Evolutionary conservation across 371 early-diverging fungal species (phyloP), one percentile per base, ranked within the genome.

Genomic region (Circinella minor): DNA sequence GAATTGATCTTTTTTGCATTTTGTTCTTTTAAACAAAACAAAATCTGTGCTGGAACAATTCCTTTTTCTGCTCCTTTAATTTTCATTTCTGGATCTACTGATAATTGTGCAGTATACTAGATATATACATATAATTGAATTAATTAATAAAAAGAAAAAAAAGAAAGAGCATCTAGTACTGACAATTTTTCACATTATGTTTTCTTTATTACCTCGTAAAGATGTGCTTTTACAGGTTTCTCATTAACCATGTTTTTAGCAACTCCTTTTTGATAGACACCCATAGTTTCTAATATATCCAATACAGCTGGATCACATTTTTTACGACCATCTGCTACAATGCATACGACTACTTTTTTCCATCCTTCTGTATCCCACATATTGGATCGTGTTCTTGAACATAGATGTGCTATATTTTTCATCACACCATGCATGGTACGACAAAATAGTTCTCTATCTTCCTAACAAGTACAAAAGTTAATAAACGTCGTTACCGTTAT

Each of bases 61-160:
- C 91, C 92, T 47, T 87, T 85, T 49, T 88, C 89, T n/a, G 83
- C 83, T n/a, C 89, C 90, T 65, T 86, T 83, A 61, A 93, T 83
- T 49, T 92, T 86, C 82, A 90, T 87, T n/a, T 85, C 86, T 0
- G 88, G 79, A 71, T 93, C 93, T 48, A 97, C 85, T 37, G 87
- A 86, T 63, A 96, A 77, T 78, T 96, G 96, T 1, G 94, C 92
- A 0, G 98, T 98, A 83, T 95, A 97, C 88, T 84, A 61, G 13
- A 17, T 46, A 39, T 18, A 2, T 15, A 55, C 39, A 11, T 5
- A 27, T 57, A 11, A 55, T 55, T 20, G 20, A 20, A 4, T 8
- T 4, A 20, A 55, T 55, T 57, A 27, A 34, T 10, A 34, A 10
- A 27, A 10, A 27, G 0, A 4, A 51, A 5, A 5, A 51, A 51